Base-by-base conservation (phyloP, 2,329 filamentous ascomycete species). In the Lasiodiplodia citricola region DNA sequence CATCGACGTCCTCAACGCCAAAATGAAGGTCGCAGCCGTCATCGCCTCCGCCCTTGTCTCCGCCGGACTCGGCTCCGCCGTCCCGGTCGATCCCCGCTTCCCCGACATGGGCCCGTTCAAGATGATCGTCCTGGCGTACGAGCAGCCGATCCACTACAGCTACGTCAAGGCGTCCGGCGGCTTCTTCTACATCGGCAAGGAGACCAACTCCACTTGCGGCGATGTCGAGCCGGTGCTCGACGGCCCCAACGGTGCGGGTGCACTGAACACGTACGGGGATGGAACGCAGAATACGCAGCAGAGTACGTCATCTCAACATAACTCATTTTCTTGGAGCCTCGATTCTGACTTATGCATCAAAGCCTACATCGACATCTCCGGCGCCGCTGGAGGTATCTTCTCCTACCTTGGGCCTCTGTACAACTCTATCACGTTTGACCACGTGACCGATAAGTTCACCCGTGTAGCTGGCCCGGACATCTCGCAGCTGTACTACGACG, bases 21-120 rank as follows among this genome's bases (percentile, higher is more conserved):
- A 64, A 25, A 64, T 64, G 60, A 64, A 64, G 44, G 23, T 38
- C 60, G 44, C 60, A 50, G 47, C 58, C 58, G 25, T 51, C 47
- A 14, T 51, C 28, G 44, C 58, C 18, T 52, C 60, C 44, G 38
- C 57, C 7, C 60, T 64, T 8, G 60, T 18, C 18, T 50, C 60
- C 44, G 44, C 60, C 25, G 58, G 57, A n/a, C 8, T 41, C 47
- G 14, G 23, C 7, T 23, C 23, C 41, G 44, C 60, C 60, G n/a
- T 52, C 8, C 44, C 60, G 16, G 60, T 52, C 44, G 60, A 64
- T 28, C 60, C 60, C 28, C 60, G 60, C 28, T 64, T 64, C 18
- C 60, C 60, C 28, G 44, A 52, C 23, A 51, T 44, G 3, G 60
- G 56, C 44, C 60, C 60, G 2, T 64, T 64, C 25, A 52, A 51